phyloP scores from a whole-genome alignment of 202 grass and related monocot genomes.

The Panicum hallii region DNA sequence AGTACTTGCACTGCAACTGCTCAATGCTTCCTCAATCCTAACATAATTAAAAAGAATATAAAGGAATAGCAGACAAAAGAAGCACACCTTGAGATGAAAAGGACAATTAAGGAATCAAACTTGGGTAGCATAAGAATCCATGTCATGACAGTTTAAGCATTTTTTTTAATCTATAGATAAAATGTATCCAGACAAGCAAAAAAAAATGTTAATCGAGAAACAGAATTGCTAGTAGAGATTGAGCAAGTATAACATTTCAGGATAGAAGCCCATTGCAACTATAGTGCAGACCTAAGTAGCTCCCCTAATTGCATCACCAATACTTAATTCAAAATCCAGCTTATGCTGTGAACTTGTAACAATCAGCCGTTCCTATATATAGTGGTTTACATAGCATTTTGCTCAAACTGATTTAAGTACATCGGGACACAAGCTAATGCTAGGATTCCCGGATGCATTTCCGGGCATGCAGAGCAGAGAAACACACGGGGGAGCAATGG shows the following conservation, averaged over 20 bases:
- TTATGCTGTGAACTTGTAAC: neutral
- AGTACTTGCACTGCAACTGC: constrained; percentile 85
- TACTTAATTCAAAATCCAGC: neutral
- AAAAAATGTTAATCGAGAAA: neutral
- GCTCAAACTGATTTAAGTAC: constrained; percentile 1
- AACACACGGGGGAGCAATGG: constrained; percentile 15
- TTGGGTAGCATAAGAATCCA: neutral
- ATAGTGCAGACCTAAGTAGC: neutral
- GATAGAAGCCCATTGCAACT: neutral
- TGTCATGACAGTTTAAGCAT: neutral
- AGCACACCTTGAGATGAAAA: constrained; percentile 5
- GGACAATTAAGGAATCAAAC: neutral
- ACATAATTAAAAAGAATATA: constrained; percentile 39
- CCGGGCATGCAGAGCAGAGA: constrained; percentile 10
- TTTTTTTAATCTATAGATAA: neutral
- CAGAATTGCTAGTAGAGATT: constrained; percentile 21
- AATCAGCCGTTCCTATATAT: too few relatives aligned
- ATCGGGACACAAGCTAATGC: neutral
- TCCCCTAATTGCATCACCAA: constrained; percentile 3
- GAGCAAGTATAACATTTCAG: neutral
- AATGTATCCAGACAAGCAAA: neutral
- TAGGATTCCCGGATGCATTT: constrained; percentile 13
- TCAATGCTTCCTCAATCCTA: constrained; percentile 91
- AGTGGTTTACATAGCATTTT: neutral
- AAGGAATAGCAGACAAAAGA: constrained; percentile 8